A percentile compares a stretch with the other conserved stretches of the same genome.
These are phyloP conservation scores for Trametes elegans DNA, from an alignment of 768 basidiomycete genomes.

Conservation along the genomic window DNA sequence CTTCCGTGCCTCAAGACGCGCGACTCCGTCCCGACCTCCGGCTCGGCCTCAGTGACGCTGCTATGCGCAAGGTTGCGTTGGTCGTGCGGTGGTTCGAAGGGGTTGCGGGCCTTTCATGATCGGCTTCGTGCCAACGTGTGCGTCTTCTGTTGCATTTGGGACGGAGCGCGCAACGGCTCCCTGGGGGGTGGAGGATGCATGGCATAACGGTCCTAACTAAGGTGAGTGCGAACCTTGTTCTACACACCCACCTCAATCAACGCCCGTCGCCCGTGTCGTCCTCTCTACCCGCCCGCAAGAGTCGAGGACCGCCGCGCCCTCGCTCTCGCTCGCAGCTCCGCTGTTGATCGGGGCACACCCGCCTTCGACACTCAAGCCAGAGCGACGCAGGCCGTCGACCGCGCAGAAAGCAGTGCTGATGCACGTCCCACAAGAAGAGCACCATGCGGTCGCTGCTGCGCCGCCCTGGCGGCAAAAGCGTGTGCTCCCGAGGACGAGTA, in stretches of 20 bases:
- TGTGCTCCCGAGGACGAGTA: background rate
- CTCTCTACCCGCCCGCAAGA: background rate
- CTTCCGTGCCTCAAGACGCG: conserved; percentile 55
- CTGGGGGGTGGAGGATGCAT: background rate
- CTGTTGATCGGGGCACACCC: background rate
- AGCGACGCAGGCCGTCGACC: background rate
- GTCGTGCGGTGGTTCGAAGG: conserved; percentile 71
- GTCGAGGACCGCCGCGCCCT: background rate
- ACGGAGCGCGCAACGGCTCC: background rate
- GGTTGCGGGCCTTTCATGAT: conserved; percentile 56
- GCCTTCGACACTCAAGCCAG: background rate
- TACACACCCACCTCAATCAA: background rate
- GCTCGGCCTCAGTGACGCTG: conserved; percentile 65
- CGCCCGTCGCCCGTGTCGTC: background rate
- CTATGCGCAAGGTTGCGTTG: conserved; percentile 62
- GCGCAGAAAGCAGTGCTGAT: background rate
- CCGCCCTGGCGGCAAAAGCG: background rate
- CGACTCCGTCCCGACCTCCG: conserved; percentile 70
- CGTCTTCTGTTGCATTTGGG: background rate
- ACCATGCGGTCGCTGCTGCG: conserved; percentile 9
- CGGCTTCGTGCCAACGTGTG: background rate
- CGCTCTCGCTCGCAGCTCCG: background rate
- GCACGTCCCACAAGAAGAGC: conserved; percentile 1
- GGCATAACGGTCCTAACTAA: background rate
- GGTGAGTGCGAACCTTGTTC: background rate